Evolutionary conservation across 495 filamentous ascomycete genomes (phyloP).

Genomic region (Xylaria cubensis): DNA sequence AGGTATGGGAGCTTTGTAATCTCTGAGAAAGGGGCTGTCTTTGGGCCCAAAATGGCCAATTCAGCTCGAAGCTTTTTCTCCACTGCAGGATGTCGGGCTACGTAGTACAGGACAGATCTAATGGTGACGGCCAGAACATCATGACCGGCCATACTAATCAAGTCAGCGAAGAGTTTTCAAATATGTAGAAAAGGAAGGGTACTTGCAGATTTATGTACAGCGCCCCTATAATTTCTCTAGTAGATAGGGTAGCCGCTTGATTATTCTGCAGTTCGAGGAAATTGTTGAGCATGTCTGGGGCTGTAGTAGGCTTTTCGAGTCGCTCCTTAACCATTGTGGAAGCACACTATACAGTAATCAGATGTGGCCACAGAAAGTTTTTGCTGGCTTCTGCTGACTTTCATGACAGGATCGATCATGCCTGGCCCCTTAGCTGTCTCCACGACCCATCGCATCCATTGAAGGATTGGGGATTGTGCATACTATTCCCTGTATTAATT

Average conservation of each 20-base stretch:
- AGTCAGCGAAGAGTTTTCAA: not conserved
- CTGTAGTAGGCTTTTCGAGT: not conserved
- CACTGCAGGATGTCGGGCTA: not conserved
- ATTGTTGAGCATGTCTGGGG: not conserved
- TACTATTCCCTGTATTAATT: not conserved
- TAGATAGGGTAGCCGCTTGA: not conserved
- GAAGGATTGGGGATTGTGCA: not conserved
- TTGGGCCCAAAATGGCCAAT: not conserved
- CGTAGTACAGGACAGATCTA: not conserved
- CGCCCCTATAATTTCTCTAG: not conserved
- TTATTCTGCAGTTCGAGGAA: not conserved
- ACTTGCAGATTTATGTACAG: conserved; percentile 9
- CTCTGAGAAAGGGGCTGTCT: not conserved
- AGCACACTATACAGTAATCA: not conserved
- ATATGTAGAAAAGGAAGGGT: not conserved
- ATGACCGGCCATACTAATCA: conserved; percentile 1
- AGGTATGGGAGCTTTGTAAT: conserved; percentile 3
- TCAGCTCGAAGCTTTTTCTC: not conserved
- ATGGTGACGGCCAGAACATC: conserved; percentile 1
- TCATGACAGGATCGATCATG: not conserved
- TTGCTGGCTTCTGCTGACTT: not conserved
- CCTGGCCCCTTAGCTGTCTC: not conserved
- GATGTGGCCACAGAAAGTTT: too few species aligned
- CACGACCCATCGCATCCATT: not conserved
- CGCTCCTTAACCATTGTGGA: not conserved